Percentiles rank a stretch among this genome's conserved stretches.
Evolutionary conservation across 2,329 filamentous ascomycete genomes (phyloP).

Genomic region (Geosmithia morbida): DNA sequence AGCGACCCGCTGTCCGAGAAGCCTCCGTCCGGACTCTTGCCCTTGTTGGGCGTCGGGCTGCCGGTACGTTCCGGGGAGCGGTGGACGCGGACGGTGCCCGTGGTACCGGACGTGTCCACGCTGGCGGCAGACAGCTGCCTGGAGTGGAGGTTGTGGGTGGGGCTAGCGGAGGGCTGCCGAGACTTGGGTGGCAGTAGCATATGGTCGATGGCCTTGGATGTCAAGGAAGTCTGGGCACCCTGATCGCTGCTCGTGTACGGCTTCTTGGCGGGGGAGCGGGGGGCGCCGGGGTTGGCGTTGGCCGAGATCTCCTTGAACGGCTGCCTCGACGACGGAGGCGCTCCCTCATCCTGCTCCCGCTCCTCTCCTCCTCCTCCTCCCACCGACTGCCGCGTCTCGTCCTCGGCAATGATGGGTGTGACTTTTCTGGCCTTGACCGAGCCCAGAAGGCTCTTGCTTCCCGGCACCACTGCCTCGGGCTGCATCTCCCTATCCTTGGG

Average conservation of each 20-base stretch:
- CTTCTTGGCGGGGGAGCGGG: slow-evolving; percentile 18
- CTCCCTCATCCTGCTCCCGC: slow-evolving; percentile 18
- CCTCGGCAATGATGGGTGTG: slow-evolving; percentile 44
- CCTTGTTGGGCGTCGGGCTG: slow-evolving; percentile 23
- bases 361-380: slow-evolving; percentile 7
- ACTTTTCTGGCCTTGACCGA: slow-evolving; percentile 25
- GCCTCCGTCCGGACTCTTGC: slow-evolving; percentile 21
- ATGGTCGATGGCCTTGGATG: slow-evolving; percentile 67
- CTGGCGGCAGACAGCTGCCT: slow-evolving; percentile 19
- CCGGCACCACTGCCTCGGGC: slow-evolving; percentile 23
- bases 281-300: slow-evolving; percentile 32
- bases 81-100: slow-evolving; percentile 26
- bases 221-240: slow-evolving; percentile 70
- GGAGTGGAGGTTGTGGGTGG: slow-evolving; percentile 18
- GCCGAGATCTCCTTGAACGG: slow-evolving; percentile 49
- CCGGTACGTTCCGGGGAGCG: slow-evolving; percentile 35
- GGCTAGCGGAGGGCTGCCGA: slow-evolving; percentile 5
- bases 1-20: slow-evolving; percentile 18
- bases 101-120: slow-evolving; percentile 13
- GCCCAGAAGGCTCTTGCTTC: slow-evolving; percentile 12
- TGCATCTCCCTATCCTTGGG: slow-evolving; percentile 26
- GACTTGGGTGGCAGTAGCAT: slow-evolving; percentile 34
- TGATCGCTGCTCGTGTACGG: slow-evolving; percentile 45
- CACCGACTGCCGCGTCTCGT: slow-evolving; percentile 44
- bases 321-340: slow-evolving; percentile 38